phyloP scores from a whole-genome alignment of 208 protist species.

The Novymonas esmeraldas region DNA sequence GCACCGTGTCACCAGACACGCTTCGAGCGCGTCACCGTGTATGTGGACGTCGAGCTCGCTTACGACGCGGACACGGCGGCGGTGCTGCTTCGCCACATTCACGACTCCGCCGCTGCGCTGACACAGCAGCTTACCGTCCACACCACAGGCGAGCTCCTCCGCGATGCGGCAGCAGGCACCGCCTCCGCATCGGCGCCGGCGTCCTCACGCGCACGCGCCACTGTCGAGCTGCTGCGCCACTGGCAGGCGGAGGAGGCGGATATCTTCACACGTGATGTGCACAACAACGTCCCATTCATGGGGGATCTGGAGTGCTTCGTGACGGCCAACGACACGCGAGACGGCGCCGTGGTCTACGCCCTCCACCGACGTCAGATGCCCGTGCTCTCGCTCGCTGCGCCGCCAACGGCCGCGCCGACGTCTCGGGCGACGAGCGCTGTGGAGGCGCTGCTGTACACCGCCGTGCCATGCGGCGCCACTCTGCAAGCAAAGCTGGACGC shows the following conservation, averaged over 20 bases:
- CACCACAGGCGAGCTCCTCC: not conserved
- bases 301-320: constrained; percentile 53
- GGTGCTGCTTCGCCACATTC: constrained; percentile 3
- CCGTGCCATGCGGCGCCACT: not conserved
- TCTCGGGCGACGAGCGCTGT: constrained; percentile 1
- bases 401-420: not conserved
- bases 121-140: not conserved
- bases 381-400: constrained; percentile 42
- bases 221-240: constrained; percentile 35
- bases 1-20: constrained; percentile 1
- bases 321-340: constrained; percentile 32
- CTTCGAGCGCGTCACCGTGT: constrained; percentile 28
- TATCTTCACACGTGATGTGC: constrained; percentile 35
- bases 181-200: not conserved
- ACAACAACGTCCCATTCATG: constrained; percentile 47
- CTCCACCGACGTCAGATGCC: constrained; percentile 71
- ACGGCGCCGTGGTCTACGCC: constrained; percentile 65
- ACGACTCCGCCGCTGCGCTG: constrained; percentile 1
- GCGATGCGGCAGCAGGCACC: not conserved
- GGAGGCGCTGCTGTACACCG: constrained; percentile 23
- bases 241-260: constrained; percentile 62
- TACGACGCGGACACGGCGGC: not conserved
- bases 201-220: not conserved
- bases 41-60: constrained; percentile 14
- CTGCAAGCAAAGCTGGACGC: constrained; percentile 18